These are phyloP conservation scores for Cicer cuneatum DNA, from an alignment of 306 rosid species.

Conservation along the genomic window DNA sequence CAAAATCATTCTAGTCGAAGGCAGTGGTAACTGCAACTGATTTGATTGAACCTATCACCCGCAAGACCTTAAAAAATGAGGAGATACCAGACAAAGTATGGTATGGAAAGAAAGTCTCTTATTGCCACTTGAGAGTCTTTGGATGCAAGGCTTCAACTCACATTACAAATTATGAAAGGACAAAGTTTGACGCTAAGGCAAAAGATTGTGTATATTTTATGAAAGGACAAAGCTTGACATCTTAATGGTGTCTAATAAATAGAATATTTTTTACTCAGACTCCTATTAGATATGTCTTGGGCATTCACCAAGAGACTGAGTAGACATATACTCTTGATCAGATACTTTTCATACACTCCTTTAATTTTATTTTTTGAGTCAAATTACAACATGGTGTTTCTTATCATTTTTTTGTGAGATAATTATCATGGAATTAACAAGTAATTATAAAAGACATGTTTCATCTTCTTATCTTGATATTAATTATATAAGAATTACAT, in stretches of 20 bases:
- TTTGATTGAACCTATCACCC: background rate
- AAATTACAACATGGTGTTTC: too few relatives aligned
- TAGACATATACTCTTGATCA: background rate
- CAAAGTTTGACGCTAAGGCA: background rate
- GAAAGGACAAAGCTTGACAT: too few relatives aligned
- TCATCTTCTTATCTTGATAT: too few relatives aligned
- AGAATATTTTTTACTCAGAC: background rate
- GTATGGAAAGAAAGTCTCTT: background rate
- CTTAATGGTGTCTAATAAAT: background rate
- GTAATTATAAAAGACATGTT: too few relatives aligned
- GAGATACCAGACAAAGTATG: too few relatives aligned
- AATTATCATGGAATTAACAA: too few relatives aligned
- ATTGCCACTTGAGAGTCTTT: background rate
- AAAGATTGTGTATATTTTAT: too few relatives aligned
- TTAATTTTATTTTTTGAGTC: too few relatives aligned
- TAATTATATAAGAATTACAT: too few relatives aligned
- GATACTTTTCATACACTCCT: background rate
- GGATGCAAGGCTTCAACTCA: background rate
- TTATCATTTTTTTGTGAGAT: too few relatives aligned
- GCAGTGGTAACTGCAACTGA: too few relatives aligned
- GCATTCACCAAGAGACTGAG: background rate
- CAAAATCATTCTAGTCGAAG: too few relatives aligned
- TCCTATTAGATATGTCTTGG: background rate
- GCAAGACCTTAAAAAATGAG: background rate
- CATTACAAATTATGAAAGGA: background rate